Evolutionary conservation across 257 asterid species (phyloP).

Genomic region (Anisodus acutangulus): DNA sequence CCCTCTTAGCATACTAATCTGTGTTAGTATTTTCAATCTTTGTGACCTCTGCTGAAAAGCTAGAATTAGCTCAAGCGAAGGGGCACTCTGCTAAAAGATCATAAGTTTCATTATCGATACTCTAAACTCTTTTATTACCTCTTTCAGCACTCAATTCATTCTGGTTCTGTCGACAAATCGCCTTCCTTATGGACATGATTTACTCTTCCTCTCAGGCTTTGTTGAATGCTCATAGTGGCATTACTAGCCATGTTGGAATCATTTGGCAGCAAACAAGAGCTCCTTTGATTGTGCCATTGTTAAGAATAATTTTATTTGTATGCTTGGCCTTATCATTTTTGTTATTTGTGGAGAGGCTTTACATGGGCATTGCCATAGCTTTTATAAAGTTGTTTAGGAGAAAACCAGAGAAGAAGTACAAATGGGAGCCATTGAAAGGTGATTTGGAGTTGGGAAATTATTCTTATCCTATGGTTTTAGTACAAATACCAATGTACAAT

Average conservation of each 20-base stretch:
- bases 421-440: slow-evolving; percentile 35
- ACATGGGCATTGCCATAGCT: slow-evolving; percentile 55
- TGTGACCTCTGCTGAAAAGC: too few species aligned
- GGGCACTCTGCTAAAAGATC: too few species aligned
- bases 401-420: slow-evolving; percentile 35
- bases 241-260: slow-evolving; percentile 39
- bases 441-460: slow-evolving; percentile 37
- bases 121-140: not conserved
- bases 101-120: not conserved
- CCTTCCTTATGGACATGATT: slow-evolving; percentile 4
- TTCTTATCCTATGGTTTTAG: slow-evolving; percentile 38
- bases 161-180: not conserved
- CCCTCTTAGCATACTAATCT: not conserved
- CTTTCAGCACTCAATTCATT: not conserved
- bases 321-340: slow-evolving; percentile 52
- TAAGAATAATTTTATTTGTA: slow-evolving; percentile 45
- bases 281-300: slow-evolving; percentile 48
- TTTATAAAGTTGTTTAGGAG: slow-evolving; percentile 36
- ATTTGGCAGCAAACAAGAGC: slow-evolving; percentile 41
- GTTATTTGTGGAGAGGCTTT: slow-evolving; percentile 34
- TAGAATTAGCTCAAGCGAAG: too few species aligned
- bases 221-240: slow-evolving; percentile 33
- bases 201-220: slow-evolving; percentile 7
- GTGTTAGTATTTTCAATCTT: not conserved
- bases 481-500: slow-evolving; percentile 41